Base-by-base conservation (phyloP, 257 asterid species). In the Orobanche coerulescens region DNA sequence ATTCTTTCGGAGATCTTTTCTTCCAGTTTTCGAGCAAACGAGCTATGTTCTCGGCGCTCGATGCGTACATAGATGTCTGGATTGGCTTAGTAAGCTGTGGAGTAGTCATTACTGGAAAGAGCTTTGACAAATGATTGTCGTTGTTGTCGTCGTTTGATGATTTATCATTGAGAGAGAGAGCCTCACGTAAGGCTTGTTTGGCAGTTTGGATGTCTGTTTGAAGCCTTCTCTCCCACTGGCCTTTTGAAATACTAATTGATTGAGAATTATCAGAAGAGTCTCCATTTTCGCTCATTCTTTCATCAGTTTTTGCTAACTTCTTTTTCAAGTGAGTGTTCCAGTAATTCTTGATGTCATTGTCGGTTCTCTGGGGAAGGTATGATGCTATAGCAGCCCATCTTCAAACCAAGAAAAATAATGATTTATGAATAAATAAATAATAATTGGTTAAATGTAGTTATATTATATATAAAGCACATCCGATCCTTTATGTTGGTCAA, bases 331-430 rank as follows among this genome's bases (percentile, higher is more conserved):
- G 92, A 0, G 97, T 86, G 75, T 86, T 89, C 97, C 95, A 89
- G 18, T 82, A 86, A 65, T 89, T 89, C 64, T 89, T 89, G 51
- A 89, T 84, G 54, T 89, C 97, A 33, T 89, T 89, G 75, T 89
- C 96, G 2, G 96, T 86, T 68, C 96, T 72, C 19, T 84, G 79
- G 0, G 95, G 95, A 44, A 89, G 87, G 73, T 86, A 89, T 0
- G 95, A 86, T 46, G 97, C 97, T 84, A 90, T 90, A 14, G 97
- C 97, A 33, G 97, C 97, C 97, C 95, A 90, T 75, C 97, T 90
- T 73, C 66, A 71, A 49, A 50, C 42, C 10, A 50, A 50, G 0
- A 22, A 49, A 22, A 8, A 49, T 0, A 23, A 50, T n/a, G 23
- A 12, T 8, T 6, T 5, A 36, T 6, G 9, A 36, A 36, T 34